Evolutionary conservation across 495 filamentous ascomycete species (phyloP).

Genomic region (Trichocladium antarcticum): DNA sequence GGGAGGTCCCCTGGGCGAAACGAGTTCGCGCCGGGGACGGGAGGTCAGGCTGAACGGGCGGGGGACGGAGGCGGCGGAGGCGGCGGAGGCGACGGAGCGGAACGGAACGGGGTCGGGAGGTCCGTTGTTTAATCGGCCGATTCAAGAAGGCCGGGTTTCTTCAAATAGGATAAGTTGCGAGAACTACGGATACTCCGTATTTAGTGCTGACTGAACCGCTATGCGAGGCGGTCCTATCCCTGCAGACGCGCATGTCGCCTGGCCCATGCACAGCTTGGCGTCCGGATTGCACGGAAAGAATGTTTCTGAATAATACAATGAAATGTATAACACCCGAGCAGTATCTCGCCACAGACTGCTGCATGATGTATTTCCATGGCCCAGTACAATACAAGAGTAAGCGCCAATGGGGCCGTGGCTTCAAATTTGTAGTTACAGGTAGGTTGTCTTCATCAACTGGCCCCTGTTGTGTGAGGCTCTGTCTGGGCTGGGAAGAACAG

Average conservation of each 20-base stretch:
- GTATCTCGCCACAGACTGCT: neutral
- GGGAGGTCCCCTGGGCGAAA: slow-evolving; percentile 7
- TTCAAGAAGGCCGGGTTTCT: neutral
- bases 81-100: neutral
- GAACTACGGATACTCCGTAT: neutral
- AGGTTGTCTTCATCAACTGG: too few species aligned
- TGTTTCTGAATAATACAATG: neutral
- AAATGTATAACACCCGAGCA: neutral
- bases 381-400: too few species aligned
- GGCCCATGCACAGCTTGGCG: neutral
- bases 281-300: too few species aligned
- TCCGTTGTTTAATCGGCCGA: neutral
- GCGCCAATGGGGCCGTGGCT: too few species aligned
- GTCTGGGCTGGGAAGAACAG: too few species aligned
- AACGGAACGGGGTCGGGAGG: neutral
- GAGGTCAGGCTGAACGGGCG: neutral
- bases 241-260: neutral
- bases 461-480: too few species aligned
- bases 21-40: slow-evolving; percentile 9
- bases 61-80: neutral
- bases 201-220: slow-evolving; percentile 4
- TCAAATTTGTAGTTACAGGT: too few species aligned
- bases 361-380: too few species aligned
- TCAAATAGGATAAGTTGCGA: slow-evolving; percentile 1
- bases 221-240: neutral